A percentile compares a stretch with the other conserved stretches of the same genome.
Conservation (phyloP, 257 asterid species). For the Ilex aquifolium region DNA sequence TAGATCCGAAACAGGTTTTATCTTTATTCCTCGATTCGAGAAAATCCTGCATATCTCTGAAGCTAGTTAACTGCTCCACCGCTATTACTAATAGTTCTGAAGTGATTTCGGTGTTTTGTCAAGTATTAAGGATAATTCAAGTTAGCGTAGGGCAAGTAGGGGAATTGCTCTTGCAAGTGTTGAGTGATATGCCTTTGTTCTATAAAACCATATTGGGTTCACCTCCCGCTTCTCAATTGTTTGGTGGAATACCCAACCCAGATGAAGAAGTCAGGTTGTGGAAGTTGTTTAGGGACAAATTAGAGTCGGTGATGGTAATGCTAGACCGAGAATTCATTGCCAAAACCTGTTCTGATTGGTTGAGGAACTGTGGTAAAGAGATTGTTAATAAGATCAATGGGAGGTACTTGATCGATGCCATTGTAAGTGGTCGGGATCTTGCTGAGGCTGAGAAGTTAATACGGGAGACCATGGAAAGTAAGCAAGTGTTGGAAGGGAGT, state of each 20-base stretch:
- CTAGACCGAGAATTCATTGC: constrained; percentile 66
- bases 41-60: constrained; percentile 68
- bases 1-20: constrained; percentile 75
- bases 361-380: constrained; percentile 88
- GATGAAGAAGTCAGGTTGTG: constrained; percentile 90
- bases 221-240: constrained; percentile 98
- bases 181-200: constrained; percentile 90
- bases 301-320: constrained; percentile 71
- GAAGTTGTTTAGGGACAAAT: constrained; percentile 74
- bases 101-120: constrained; percentile 78
- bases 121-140: constrained; percentile 79
- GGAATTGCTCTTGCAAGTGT: constrained; percentile 81
- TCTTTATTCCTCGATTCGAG: constrained; percentile 74
- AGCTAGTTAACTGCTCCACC: constrained; percentile 66
- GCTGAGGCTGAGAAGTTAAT: constrained; percentile 84
- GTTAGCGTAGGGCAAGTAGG: constrained; percentile 92
- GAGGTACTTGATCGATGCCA: constrained; percentile 71
- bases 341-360: constrained; percentile 86
- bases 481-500: constrained; percentile 90
- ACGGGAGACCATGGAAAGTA: constrained; percentile 88
- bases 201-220: constrained; percentile 74
- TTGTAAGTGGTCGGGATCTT: constrained; percentile 82
- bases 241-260: constrained; percentile 95
- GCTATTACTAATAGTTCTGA: constrained; percentile 55
- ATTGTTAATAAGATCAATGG: constrained; percentile 70